These are phyloP conservation scores for Cercophora samala DNA, from an alignment of 495 filamentous ascomycete genomes.

Conservation along the genomic window DNA sequence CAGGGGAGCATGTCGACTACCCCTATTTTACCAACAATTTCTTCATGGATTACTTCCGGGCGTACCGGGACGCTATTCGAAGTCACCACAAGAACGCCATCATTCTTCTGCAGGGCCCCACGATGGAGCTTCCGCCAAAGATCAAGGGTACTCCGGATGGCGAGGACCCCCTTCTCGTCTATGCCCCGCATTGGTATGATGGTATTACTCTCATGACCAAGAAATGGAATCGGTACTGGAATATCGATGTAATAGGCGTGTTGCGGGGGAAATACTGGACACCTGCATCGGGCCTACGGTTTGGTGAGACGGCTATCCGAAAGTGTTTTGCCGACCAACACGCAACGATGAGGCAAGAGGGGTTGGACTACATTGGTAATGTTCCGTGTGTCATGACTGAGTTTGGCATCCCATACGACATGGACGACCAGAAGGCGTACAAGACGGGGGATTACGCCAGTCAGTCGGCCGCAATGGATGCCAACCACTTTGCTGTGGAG, in stretches of 20 bases:
- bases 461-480: slow-evolving; percentile 92
- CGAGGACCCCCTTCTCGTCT: slow-evolving; percentile 81
- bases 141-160: slow-evolving; percentile 83
- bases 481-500: slow-evolving; percentile 91
- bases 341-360: slow-evolving; percentile 82
- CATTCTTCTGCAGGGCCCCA: slow-evolving; percentile 87
- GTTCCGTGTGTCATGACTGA: slow-evolving; percentile 91
- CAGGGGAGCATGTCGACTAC: slow-evolving; percentile 70
- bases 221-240: slow-evolving; percentile 97
- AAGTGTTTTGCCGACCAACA: slow-evolving; percentile 93
- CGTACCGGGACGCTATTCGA: slow-evolving; percentile 69
- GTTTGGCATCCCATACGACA: slow-evolving; percentile 97
- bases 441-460: slow-evolving; percentile 94
- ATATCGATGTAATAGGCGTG: slow-evolving; percentile 91
- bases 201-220: slow-evolving; percentile 96
- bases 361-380: slow-evolving; percentile 81
- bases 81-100: slow-evolving; percentile 73
- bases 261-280: slow-evolving; percentile 83
- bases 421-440: slow-evolving; percentile 94
- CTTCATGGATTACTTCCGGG: slow-evolving; percentile 81
- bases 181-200: slow-evolving; percentile 94
- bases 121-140: slow-evolving; percentile 83
- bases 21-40: slow-evolving; percentile 83
- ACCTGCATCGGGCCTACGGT: slow-evolving; percentile 84
- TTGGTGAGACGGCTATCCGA: slow-evolving; percentile 92